Evolutionary conservation across 139 green algal species (phyloP), one percentile per base, ranked within the genome.

Genomic region (Chlorella sp.): DNA sequence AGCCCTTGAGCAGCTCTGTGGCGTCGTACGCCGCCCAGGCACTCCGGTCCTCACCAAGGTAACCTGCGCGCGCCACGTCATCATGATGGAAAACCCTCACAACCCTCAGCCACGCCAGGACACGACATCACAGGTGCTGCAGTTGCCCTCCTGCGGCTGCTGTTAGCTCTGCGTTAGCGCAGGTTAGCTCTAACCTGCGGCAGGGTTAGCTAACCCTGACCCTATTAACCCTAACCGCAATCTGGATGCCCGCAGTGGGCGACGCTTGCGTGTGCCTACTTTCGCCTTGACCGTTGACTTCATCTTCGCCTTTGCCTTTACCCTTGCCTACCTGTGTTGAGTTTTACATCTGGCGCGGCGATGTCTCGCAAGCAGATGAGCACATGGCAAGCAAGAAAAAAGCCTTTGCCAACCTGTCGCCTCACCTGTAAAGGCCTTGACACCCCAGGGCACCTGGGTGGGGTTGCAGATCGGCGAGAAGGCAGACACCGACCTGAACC

Each of bases 381-480:
- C 42, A 55, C 17, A 55, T 17, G 10, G 42, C 10, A 24, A 55
- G 42, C 42, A 55, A 55, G 10, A 55, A 55, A 24, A 10, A 55
- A 10, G 17, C 42, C 42, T 55, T 55, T 10, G 17, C 42, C 42
- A 55, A 55, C 42, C 10, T 55, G 42, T 36, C 20, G 36, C 64
- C 55, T 63, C 78, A 73, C 85, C 80, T 2, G 70, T 80, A 62
- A 96, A 91, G 0, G 93, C 93, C 80, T 98, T 99, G 33, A 91
- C 35, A 31, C 94, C 95, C 95, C 94, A 99, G 2, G 95, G 94
- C 59, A 84, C 86, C 5, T 63, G 69, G 30, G 33, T 86, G 31
- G 95, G 93, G 86, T 98, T 94, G 78, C 79, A 91, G 74, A 99
- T 97, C 31, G 95, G 94, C 1, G 95, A 78, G 73, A 98, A 97